Conservation (phyloP, 352 stramenopile genomes). For the Globisporangium cederbergense region DNA sequence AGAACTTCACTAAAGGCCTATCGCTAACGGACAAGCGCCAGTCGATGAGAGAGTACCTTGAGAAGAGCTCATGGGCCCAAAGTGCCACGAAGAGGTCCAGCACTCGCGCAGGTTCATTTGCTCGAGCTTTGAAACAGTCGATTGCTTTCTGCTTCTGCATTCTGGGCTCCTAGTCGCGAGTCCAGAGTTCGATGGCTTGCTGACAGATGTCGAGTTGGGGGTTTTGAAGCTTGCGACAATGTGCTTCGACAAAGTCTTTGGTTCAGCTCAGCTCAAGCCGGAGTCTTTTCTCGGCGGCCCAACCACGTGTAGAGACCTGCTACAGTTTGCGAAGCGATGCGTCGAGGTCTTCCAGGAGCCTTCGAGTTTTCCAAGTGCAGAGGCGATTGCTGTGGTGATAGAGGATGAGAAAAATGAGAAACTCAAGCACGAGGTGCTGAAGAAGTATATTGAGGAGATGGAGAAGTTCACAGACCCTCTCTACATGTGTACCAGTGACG, state of each 20-base stretch:
- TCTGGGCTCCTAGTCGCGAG: background rate
- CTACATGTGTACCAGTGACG: background rate
- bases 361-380: background rate
- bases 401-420: background rate
- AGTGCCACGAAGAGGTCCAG: background rate
- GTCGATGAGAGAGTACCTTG: background rate
- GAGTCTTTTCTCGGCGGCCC: background rate
- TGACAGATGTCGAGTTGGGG: background rate
- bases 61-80: background rate
- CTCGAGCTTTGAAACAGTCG: background rate
- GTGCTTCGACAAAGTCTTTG: background rate
- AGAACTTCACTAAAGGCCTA: background rate
- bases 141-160: background rate
- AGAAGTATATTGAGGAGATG: background rate
- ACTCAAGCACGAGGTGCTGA: background rate
- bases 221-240: background rate
- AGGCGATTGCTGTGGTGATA: background rate
- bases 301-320: background rate
- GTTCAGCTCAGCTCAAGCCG: background rate
- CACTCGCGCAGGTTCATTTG: background rate
- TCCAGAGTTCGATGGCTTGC: background rate
- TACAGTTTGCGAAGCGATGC: background rate
- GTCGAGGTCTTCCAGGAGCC: background rate
- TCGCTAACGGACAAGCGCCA: background rate
- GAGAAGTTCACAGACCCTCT: background rate